Evolutionary conservation across 495 filamentous ascomycete genomes (phyloP).

Genomic region (Penicillium cataractarum): DNA sequence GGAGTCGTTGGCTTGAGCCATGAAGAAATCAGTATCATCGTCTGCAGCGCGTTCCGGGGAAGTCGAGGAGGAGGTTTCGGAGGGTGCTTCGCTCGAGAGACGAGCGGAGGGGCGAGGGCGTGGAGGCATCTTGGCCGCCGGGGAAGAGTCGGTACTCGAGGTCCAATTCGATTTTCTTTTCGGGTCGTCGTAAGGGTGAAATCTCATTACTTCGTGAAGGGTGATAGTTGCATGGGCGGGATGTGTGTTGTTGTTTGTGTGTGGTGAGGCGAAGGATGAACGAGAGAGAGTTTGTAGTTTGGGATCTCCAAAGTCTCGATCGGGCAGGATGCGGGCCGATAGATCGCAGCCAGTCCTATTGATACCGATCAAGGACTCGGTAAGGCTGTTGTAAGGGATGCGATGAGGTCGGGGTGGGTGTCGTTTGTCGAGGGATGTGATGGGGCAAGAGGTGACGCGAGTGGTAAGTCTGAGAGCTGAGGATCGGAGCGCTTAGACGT

Average conservation of each 20-base stretch:
- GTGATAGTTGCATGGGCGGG: slow-evolving; percentile 21
- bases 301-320: slow-evolving; percentile 4
- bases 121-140: slow-evolving; percentile 40
- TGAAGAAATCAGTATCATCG: slow-evolving; percentile 94
- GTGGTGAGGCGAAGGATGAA: slow-evolving; percentile 6
- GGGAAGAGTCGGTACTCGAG: slow-evolving; percentile 7
- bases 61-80: slow-evolving; percentile 74
- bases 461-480: slow-evolving; percentile 9
- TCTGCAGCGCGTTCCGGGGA: slow-evolving; percentile 82
- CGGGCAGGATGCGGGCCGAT: not conserved
- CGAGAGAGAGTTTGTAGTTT: slow-evolving; percentile 2
- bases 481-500: slow-evolving; percentile 15
- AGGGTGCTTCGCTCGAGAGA: slow-evolving; percentile 51
- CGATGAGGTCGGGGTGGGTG: not conserved
- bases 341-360: not conserved
- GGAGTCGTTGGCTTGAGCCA: slow-evolving; percentile 81
- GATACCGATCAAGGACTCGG: not conserved
- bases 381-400: not conserved
- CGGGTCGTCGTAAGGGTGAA: slow-evolving; percentile 22
- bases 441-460: slow-evolving; percentile 3
- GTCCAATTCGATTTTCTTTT: slow-evolving; percentile 21
- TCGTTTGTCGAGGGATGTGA: not conserved
- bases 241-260: slow-evolving; percentile 13
- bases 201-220: slow-evolving; percentile 27
- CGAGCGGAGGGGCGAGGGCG: slow-evolving; percentile 45